Base-by-base conservation (phyloP, 2,329 filamentous ascomycete species). In the Aspergillus oerlinghausenensis region DNA sequence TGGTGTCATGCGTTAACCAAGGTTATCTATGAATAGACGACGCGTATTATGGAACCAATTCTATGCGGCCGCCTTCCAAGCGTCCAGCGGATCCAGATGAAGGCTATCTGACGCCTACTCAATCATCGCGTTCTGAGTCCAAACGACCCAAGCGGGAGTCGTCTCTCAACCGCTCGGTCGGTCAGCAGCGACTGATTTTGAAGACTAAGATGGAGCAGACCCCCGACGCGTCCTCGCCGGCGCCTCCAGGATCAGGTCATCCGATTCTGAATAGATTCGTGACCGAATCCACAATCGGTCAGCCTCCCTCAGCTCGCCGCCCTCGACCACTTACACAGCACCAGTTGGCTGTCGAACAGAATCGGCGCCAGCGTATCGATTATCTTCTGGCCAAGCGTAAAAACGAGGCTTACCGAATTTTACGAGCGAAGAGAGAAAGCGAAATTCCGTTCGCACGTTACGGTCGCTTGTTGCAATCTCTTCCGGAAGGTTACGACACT, bases 281-380 rank as follows among this genome's bases (percentile, higher is more conserved):
- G 50, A 64, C 67, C 1, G 71, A 73, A 54, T 64, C 71, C 21
- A 67, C 70, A 29, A 64, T 67, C 51, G 63, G 64, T 21, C 67
- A 69, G 50, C 64, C 59, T 40, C 52, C 62, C 53, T 65, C 68
- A 43, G 67, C 70, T 49, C 74, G 76, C 51, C 76, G 78, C 11
- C 75, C 77, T 14, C 73, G 78, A 19, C 78, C 78, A 9, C 70
- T 80, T 43, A 80, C 78, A 2, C 77, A 79, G 52, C 79, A 80
- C 55, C 78, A 80, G 55, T 69, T 79, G 52, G 78, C 79, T 23
- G 73, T 80, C 4, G 77, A 80, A 58, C 75, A 79, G 52, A 78
- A 80, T 55, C 73, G 77, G 32, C 75, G 75, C 53, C 74, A 78
- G 58, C 75, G 78, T 7, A 75, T 80, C 55, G 76, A 79, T 25